Conservation (phyloP, 2,329 filamentous ascomycete species). For the Penicillium sp. region DNA sequence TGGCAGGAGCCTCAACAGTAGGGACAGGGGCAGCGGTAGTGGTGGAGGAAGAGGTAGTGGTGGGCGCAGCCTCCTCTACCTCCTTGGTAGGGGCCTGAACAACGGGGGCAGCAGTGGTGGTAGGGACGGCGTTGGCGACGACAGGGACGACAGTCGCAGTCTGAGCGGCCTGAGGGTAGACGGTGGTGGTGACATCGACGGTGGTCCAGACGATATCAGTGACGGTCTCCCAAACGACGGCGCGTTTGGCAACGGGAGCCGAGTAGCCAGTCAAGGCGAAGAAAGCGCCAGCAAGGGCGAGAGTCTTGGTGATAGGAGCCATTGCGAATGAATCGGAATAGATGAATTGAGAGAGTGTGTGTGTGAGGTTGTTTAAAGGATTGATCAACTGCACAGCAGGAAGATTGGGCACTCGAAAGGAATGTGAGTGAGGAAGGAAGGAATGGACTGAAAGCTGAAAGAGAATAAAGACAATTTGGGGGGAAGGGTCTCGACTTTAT, state of each 20-base stretch:
- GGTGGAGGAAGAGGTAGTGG: slow-evolving; percentile 10
- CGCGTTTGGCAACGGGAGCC: slow-evolving; percentile 40
- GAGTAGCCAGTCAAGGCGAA: slow-evolving; percentile 35
- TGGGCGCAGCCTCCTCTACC: slow-evolving; percentile 6
- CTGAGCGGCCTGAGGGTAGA: slow-evolving; percentile 39
- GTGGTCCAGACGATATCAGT: slow-evolving; percentile 51
- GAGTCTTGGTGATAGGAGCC: slow-evolving; percentile 40
- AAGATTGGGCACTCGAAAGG: slow-evolving; percentile 22
- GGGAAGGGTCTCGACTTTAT: slow-evolving; percentile 6
- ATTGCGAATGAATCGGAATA: slow-evolving; percentile 25
- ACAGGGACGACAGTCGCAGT: slow-evolving; percentile 25
- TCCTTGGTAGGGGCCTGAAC: background rate
- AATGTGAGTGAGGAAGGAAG: slow-evolving; percentile 20
- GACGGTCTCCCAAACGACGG: slow-evolving; percentile 52
- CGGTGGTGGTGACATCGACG: slow-evolving; percentile 49
- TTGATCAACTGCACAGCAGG: slow-evolving; percentile 30
- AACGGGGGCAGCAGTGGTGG: slow-evolving; percentile 10
- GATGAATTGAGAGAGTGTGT: background rate
- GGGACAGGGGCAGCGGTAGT: slow-evolving; percentile 9
- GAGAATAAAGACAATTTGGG: background rate
- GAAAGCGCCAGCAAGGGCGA: slow-evolving; percentile 38
- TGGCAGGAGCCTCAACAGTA: background rate
- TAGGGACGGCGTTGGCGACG: slow-evolving; percentile 20
- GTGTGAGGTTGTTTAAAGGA: slow-evolving; percentile 10
- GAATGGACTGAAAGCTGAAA: background rate